phyloP scores from a whole-genome alignment of 2,329 filamentous ascomycete species.

The Gremmenia infestans region DNA sequence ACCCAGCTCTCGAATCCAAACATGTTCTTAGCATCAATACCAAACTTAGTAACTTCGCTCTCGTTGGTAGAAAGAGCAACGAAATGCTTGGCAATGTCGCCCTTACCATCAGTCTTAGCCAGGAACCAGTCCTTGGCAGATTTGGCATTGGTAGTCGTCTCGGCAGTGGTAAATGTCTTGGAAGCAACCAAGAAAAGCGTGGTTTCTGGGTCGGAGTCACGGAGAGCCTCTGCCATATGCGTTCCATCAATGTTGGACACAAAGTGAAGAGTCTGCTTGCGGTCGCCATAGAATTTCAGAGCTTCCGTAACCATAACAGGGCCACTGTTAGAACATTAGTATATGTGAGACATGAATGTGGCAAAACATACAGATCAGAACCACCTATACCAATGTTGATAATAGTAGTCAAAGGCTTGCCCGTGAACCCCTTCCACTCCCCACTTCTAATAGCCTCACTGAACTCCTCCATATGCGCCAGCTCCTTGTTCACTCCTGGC shows the following conservation, averaged over 20 bases:
- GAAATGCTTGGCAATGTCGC: conserved; percentile 96
- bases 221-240: conserved; percentile 90
- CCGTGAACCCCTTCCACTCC: conserved; percentile 94
- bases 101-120: conserved; percentile 68
- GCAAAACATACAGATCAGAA: conserved; percentile 81
- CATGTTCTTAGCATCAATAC: conserved; percentile 99
- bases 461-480: conserved; percentile 98
- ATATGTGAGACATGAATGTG: not conserved
- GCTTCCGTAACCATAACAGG: conserved; percentile 99
- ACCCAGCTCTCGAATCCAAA: conserved; percentile 99
- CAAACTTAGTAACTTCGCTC: conserved; percentile 93
- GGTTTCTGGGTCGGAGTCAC: conserved; percentile 86
- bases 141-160: conserved; percentile 96
- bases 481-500: conserved; percentile 82
- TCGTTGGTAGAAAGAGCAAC: conserved; percentile 97
- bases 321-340: conserved; percentile 53
- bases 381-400: conserved; percentile 98
- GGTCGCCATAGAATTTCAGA: conserved; percentile 87
- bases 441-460: conserved; percentile 90
- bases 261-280: conserved; percentile 87
- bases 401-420: conserved; percentile 95
- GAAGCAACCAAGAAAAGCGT: conserved; percentile 98
- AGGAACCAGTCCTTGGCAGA: conserved; percentile 97
- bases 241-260: conserved; percentile 99
- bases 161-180: conserved; percentile 98